Percentiles rank a stretch among this genome's conserved stretches.
Evolutionary conservation across 2,329 filamentous ascomycete genomes (phyloP).

Genomic region (Eurotiales sp.): DNA sequence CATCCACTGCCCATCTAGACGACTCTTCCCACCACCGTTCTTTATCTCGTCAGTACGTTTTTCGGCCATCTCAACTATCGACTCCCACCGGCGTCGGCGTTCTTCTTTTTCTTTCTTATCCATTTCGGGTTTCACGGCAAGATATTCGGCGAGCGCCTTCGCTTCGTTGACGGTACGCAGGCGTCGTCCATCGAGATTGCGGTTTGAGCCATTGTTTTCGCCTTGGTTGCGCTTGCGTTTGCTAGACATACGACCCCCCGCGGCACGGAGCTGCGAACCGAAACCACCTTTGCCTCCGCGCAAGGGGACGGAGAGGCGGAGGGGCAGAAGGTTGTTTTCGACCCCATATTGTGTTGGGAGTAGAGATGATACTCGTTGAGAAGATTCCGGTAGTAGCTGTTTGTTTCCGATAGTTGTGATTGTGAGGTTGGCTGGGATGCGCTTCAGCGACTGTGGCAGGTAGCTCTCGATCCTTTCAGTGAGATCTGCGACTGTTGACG

Average conservation of each 20-base stretch:
- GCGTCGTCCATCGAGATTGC: constrained; percentile 87
- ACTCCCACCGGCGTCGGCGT: constrained; percentile 74
- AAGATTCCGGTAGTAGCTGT: constrained; percentile 56
- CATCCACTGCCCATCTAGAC: constrained; percentile 85
- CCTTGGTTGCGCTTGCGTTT: constrained; percentile 79
- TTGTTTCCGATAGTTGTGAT: constrained; percentile 80
- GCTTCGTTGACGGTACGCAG: constrained; percentile 91
- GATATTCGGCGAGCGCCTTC: constrained; percentile 89
- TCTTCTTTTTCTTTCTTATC: constrained; percentile 89
- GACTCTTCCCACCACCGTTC: constrained; percentile 63
- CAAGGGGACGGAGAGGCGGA: constrained; percentile 74
- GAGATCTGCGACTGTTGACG: constrained; percentile 65
- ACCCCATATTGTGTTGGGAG: constrained; percentile 47
- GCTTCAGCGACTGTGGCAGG: constrained; percentile 56
- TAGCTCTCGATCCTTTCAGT: constrained; percentile 56
- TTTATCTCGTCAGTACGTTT: constrained; percentile 77
- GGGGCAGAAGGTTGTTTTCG: constrained; percentile 66
- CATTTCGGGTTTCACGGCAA: constrained; percentile 96
- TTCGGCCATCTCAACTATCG: constrained; percentile 81
- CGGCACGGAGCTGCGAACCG: constrained; percentile 91
- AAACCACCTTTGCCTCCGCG: constrained; percentile 97
- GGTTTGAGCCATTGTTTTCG: constrained; percentile 83
- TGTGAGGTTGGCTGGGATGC: constrained; percentile 57
- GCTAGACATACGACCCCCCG: constrained; percentile 97
- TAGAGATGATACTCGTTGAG: constrained; percentile 57